These are phyloP conservation scores for Sporopachydermia cereana DNA, from an alignment of 1,139 yeast species.

Conservation along the genomic window DNA sequence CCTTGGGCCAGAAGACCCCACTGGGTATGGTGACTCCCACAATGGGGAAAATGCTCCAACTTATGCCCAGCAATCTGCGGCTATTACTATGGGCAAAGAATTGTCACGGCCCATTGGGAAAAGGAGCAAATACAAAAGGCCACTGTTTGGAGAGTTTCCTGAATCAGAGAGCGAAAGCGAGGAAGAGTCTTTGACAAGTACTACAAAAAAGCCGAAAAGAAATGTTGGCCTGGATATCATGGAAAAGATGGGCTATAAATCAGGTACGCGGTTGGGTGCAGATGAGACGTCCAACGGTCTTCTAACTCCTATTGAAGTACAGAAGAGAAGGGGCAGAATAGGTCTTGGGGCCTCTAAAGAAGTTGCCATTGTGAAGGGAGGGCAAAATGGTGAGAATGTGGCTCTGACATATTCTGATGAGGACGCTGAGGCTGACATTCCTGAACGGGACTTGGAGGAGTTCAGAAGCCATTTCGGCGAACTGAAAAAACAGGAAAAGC, in stretches of 20 bases:
- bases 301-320: slow-evolving; percentile 12
- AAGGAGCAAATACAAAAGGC: too few species aligned
- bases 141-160: slow-evolving; percentile 7
- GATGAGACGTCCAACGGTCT: slow-evolving; percentile 10
- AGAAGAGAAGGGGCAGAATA: slow-evolving; percentile 17
- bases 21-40: too few species aligned
- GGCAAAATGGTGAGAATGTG: slow-evolving; percentile 9
- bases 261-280: slow-evolving; percentile 34
- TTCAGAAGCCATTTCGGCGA: slow-evolving; percentile 18
- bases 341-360: slow-evolving; percentile 16
- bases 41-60: too few species aligned
- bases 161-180: slow-evolving; percentile 8
- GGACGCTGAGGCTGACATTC: too few species aligned
- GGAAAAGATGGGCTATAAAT: slow-evolving; percentile 44
- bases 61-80: too few species aligned
- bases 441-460: slow-evolving; percentile 13
- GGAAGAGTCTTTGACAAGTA: slow-evolving; percentile 8
- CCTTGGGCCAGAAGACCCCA: too few species aligned
- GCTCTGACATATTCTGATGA: too few species aligned
- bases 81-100: too few species aligned
- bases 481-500: slow-evolving; percentile 13
- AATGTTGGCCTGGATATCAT: slow-evolving; percentile 37
- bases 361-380: slow-evolving; percentile 13
- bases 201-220: slow-evolving; percentile 7
- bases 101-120: too few species aligned